Conservation (phyloP, 2,329 filamentous ascomycete species). For the Chlorencoelia australis region DNA sequence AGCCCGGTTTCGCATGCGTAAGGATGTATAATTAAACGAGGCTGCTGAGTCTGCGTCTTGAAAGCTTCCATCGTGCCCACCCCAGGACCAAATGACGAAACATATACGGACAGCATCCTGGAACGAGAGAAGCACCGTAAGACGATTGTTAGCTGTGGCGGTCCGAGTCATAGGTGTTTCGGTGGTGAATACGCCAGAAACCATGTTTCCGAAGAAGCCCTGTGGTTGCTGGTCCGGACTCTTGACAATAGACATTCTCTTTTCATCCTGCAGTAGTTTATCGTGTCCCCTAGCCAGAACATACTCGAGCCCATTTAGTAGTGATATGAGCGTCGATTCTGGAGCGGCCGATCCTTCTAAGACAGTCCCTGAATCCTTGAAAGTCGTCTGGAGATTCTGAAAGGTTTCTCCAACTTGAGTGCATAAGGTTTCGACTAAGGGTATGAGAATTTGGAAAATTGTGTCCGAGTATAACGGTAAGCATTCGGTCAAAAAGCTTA, state of each 20-base stretch:
- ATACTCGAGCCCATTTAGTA: constrained; percentile 89
- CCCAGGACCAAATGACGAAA: constrained; percentile 94
- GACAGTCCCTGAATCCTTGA: constrained; percentile 34
- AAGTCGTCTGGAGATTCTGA: constrained; percentile 55
- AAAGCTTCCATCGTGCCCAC: constrained; percentile 48
- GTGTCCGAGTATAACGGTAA: constrained; percentile 74
- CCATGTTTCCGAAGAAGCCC: constrained; percentile 89
- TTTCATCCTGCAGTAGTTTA: constrained; percentile 66
- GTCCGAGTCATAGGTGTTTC: constrained; percentile 69
- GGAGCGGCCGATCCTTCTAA: constrained; percentile 35
- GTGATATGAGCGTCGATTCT: constrained; percentile 67
- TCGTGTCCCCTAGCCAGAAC: constrained; percentile 82
- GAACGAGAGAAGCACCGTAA: constrained; percentile 92
- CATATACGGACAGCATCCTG: constrained; percentile 91
- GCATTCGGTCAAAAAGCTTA: constrained; percentile 72
- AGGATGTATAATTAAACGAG: constrained; percentile 82
- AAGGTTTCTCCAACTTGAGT: constrained; percentile 67
- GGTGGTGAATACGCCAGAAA: constrained; percentile 78
- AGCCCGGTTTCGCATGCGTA: constrained; percentile 83
- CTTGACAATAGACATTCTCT: constrained; percentile 57
- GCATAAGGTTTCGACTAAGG: constrained; percentile 83
- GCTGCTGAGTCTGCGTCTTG: constrained; percentile 61
- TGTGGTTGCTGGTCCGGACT: constrained; percentile 73
- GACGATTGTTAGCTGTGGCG: constrained; percentile 79
- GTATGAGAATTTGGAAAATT: constrained; percentile 84